Conservation (phyloP, 106 monocot genomes). For the Acorus gramineus region DNA sequence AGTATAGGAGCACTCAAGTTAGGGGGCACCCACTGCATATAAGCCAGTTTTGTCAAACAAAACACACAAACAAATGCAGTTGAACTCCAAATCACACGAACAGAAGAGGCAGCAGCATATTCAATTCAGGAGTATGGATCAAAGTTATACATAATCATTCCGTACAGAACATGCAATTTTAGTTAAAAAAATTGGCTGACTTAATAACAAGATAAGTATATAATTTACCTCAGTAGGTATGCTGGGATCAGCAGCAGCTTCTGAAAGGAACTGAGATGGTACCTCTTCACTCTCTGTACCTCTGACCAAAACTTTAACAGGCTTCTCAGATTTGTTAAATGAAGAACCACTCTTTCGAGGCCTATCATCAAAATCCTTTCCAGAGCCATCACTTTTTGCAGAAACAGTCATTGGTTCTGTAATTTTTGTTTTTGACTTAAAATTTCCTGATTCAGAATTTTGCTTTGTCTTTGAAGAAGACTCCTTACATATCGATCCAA, state of each 20-base stretch:
- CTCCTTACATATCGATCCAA: conserved; percentile 9
- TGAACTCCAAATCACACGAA: no score
- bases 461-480: conserved; percentile 13
- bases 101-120: no score
- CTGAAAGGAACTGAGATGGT: conserved; percentile 20
- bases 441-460: conserved; percentile 23
- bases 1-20: conserved; percentile 75
- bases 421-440: conserved; percentile 25
- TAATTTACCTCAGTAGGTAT: conserved; percentile 60
- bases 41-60: conserved; percentile 2
- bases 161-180: no score
- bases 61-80: no score
- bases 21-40: conserved; percentile 67
- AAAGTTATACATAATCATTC: no score
- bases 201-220: not conserved
- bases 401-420: not conserved
- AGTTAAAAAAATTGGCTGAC: not conserved
- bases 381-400: not conserved
- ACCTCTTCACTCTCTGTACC: conserved; percentile 13
- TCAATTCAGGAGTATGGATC: no score
- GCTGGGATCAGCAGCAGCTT: conserved; percentile 24
- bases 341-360: conserved; percentile 22
- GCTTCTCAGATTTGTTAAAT: conserved; percentile 22
- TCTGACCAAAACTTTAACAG: conserved; percentile 9
- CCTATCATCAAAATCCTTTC: conserved; percentile 32